Base-by-base conservation (phyloP, 2,329 filamentous ascomycete species). In the Aspergillus terreus region DNA sequence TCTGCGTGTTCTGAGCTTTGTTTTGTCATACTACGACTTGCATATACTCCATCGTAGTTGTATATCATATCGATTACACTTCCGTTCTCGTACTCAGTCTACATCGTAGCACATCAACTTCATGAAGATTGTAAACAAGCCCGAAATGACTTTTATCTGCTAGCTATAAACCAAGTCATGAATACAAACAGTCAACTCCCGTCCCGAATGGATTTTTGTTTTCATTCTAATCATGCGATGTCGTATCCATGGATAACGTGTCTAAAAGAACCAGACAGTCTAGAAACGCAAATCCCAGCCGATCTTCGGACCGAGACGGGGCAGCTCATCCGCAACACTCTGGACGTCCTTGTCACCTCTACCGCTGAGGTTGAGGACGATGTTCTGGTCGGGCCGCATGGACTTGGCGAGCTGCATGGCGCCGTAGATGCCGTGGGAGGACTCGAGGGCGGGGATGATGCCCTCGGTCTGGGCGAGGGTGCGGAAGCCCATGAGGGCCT, bases 341-440 rank as follows among this genome's bases (percentile, higher is more conserved):
- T 99, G 92, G 53, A 99, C 94, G 68, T 99, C 94, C 83, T 99
- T 99, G 74, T 99, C 94, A 57, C 94, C 94, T 62, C 94, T 81
- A 7, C 94, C 94, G 67, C 88, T 95, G 35, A 99, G 72, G 74
- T 92, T 97, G 57, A 99, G 92, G 53, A 99, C 92, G 25, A 99
- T 76, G 66, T 97, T 91, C 75, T 96, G 77, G 47, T 83, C 91
- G 76, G 91, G 89, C 60, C 81, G 80, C 90, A 96, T 92, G 52
- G 86, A 90, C 84, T 95, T 96, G 55, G 92, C 92, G 53, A 97
- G 75, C 75, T 97, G 84, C 52, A 97, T 77, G 10, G 89, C 92
- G 12, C 92, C 94, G 63, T 82, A 96, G 65, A 99, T 84, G 21
- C 92, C 94, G 76, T 99, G 94, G 1, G 91, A 88, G 6, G 90